Base-by-base conservation (phyloP, 352 stramenopile genomes). In the Phytopythium kandeliae region DNA sequence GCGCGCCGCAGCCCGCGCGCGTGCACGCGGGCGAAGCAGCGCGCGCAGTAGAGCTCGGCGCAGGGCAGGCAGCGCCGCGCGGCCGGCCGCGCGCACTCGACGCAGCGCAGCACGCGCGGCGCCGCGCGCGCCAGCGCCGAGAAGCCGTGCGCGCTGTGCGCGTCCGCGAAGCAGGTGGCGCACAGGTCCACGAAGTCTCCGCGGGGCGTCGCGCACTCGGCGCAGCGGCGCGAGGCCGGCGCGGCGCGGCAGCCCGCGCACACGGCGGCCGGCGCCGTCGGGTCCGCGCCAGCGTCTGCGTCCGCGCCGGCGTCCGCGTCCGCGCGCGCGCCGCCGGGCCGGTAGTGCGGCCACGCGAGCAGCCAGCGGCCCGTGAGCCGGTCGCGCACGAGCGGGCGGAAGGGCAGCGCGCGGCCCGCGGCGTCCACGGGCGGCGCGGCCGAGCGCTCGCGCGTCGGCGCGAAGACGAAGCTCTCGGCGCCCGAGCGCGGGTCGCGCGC, bases 131-230 rank as follows among this genome's bases (percentile, higher is more conserved):
- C 72, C 42, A 93, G 55, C 19, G 66, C 49, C 43, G 62, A 65
- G 61, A 86, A 93, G 41, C 75, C 59, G 61, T 93, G 82, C 76
- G 69, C 85, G 10, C 52, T 58, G 30, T 90, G 77, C 2, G 40
- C 49, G 38, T 90, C 71, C 48, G 69, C 85, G 59, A 86, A 93
- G 60, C 82, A 93, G 21, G 66, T 74, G 25, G 91, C 63, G 25
- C 82, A 93, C 48, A 75, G 74, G 53, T 93, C 71, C 30, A 90
- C 58, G 51, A 82, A 91, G 55, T 91, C 82, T 4, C 82, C 82
- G 0, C 48, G 49, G 5, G 58, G 11, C 3, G 74, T 71, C 43
- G 69, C 84, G 59, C 82, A 93, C 54, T 91, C 82, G 52, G 72
- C 65, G 53, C 82, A 93, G 22, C 81, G 63, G 10, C 82, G 69